A percentile compares a stretch with the other conserved stretches of the same genome.
Evolutionary conservation across 495 filamentous ascomycete genomes (phyloP).

Genomic region (Xylaria intraflava): DNA sequence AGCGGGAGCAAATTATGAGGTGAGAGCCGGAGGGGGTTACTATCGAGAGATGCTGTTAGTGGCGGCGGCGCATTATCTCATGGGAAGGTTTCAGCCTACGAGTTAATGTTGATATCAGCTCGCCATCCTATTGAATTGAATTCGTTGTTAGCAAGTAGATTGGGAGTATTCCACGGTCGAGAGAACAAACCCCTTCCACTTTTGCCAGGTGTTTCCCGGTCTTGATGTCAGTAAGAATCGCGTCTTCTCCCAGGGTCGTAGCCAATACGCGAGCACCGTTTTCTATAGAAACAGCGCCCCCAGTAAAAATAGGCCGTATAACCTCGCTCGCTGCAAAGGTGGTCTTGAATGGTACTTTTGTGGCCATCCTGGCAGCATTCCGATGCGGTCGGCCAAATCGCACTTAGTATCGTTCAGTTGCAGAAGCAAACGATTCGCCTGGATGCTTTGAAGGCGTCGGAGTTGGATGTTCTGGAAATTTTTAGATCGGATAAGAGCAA

Average conservation of each 20-base stretch:
- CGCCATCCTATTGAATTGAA: slow-evolving; percentile 65
- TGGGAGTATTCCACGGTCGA: not conserved
- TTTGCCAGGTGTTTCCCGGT: slow-evolving; percentile 76
- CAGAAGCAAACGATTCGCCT: not conserved
- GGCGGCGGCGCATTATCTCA: slow-evolving; percentile 4
- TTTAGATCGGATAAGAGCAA: slow-evolving; percentile 8
- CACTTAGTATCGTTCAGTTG: not conserved
- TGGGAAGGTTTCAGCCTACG: slow-evolving; percentile 41
- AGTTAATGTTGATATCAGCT: slow-evolving; percentile 78
- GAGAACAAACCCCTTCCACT: slow-evolving; percentile 72
- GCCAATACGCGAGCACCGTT: slow-evolving; percentile 75
- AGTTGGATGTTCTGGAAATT: slow-evolving; percentile 20
- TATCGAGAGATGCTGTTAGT: slow-evolving; percentile 24
- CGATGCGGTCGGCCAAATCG: not conserved
- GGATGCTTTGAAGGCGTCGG: not conserved
- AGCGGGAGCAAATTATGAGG: slow-evolving; percentile 84
- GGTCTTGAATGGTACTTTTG: slow-evolving; percentile 53
- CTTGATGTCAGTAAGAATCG: slow-evolving; percentile 73
- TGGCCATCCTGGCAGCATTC: slow-evolving; percentile 36
- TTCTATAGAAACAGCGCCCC: slow-evolving; percentile 80
- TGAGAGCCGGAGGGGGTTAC: slow-evolving; percentile 84
- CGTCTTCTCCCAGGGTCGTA: slow-evolving; percentile 83
- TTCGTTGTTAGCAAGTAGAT: slow-evolving; percentile 5
- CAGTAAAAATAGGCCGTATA: slow-evolving; percentile 90
- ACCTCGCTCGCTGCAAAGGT: slow-evolving; percentile 77